phyloP scores from a whole-genome alignment of 495 filamentous ascomycete species.

The Astrothelium subdiscretum region DNA sequence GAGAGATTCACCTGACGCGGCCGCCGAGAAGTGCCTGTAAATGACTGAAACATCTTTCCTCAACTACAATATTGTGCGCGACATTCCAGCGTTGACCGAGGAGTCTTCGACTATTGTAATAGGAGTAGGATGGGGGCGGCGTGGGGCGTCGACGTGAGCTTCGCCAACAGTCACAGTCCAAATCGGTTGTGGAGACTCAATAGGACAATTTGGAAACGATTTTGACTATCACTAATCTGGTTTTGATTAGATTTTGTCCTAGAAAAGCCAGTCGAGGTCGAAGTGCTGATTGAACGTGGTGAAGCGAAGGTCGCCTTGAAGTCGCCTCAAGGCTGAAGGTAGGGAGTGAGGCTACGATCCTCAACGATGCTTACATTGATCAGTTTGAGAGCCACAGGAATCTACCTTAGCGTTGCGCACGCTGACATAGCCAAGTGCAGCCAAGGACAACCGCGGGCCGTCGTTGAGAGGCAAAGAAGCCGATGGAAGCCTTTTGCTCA shows the following conservation, averaged over 20 bases:
- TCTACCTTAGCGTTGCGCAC: not conserved
- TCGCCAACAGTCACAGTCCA: too few relatives aligned
- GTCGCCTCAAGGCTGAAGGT: not conserved
- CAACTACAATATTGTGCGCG: not conserved
- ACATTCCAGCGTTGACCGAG: not conserved
- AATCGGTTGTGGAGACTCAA: too few relatives aligned
- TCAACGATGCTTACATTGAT: not conserved
- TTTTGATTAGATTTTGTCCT: too few relatives aligned
- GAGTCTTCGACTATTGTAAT: not conserved
- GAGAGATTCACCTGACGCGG: conserved; percentile 89
- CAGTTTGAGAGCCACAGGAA: not conserved
- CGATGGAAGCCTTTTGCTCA: not conserved
- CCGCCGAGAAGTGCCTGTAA: conserved; percentile 76
- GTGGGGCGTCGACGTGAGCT: not conserved
- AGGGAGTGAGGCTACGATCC: not conserved
- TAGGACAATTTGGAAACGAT: too few relatives aligned
- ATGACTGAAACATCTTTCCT: conserved; percentile 68
- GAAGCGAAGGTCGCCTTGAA: too few relatives aligned
- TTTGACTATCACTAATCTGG: too few relatives aligned
- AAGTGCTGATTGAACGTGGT: too few relatives aligned
- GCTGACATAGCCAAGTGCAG: not conserved
- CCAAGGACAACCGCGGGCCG: not conserved
- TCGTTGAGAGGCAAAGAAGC: not conserved
- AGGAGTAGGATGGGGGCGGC: not conserved
- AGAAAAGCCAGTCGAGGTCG: too few relatives aligned